phyloP scores from a whole-genome alignment of 768 basidiomycete genomes.

The Hericium erinaceus region DNA sequence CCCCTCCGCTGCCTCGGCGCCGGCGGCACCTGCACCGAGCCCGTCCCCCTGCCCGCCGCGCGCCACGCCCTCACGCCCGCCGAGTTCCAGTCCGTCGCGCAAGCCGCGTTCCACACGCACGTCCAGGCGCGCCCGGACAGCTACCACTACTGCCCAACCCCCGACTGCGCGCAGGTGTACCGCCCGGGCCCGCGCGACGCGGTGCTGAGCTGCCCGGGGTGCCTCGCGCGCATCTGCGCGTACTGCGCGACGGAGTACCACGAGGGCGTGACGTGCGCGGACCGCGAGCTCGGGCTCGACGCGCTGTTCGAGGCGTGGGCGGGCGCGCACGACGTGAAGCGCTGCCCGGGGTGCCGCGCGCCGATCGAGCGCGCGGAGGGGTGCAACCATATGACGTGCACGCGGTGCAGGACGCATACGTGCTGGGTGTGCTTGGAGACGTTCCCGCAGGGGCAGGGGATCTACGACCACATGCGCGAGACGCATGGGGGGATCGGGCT shows the following conservation, averaged over 20 bases:
- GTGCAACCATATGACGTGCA: slow-evolving; percentile 81
- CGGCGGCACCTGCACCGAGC: slow-evolving; percentile 45
- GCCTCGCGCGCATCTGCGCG: slow-evolving; percentile 60
- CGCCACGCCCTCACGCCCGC: slow-evolving; percentile 37
- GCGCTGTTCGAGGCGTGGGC: slow-evolving; percentile 60
- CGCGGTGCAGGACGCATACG: slow-evolving; percentile 62
- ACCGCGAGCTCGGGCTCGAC: slow-evolving; percentile 39
- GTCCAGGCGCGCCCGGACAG: slow-evolving; percentile 51
- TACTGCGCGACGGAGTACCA: slow-evolving; percentile 52
- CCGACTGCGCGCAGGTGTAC: slow-evolving; percentile 72
- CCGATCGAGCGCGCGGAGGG: slow-evolving; percentile 67
- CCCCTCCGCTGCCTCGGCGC: slow-evolving; percentile 67
- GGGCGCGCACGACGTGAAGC: slow-evolving; percentile 53
- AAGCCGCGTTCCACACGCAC: slow-evolving; percentile 53
- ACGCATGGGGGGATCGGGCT: slow-evolving; percentile 43
- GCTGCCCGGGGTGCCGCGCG: slow-evolving; percentile 63
- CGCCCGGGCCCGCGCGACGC: slow-evolving; percentile 40
- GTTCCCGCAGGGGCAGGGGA: slow-evolving; percentile 56
- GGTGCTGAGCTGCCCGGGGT: slow-evolving; percentile 61
- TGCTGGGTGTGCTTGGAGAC: slow-evolving; percentile 76
- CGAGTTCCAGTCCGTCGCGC: slow-evolving; percentile 47
- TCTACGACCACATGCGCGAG: slow-evolving; percentile 71
- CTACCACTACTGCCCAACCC: slow-evolving; percentile 69
- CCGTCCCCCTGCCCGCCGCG: slow-evolving; percentile 46
- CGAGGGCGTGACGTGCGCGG: slow-evolving; percentile 57